These are phyloP conservation scores for Mycena rosella DNA, from an alignment of 768 basidiomycete genomes.

Conservation along the genomic window DNA sequence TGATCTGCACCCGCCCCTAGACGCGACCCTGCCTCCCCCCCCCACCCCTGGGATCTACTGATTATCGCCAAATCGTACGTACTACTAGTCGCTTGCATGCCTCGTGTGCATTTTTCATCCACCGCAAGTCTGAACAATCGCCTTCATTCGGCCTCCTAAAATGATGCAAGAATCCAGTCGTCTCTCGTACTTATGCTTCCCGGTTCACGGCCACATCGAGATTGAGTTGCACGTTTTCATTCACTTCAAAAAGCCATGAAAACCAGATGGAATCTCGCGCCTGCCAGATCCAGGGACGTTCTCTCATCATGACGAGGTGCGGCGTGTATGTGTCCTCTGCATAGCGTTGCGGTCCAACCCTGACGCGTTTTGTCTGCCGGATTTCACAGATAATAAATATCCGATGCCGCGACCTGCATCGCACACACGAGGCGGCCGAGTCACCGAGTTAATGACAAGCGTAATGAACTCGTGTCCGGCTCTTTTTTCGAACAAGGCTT, in stretches of 20 bases:
- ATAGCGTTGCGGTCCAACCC: slow-evolving; percentile 24
- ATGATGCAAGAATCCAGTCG: not conserved
- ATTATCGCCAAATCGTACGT: slow-evolving; percentile 36
- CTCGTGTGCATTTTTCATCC: slow-evolving; percentile 22
- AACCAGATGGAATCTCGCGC: slow-evolving; percentile 20
- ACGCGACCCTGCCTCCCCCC: not conserved
- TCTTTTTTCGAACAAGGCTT: slow-evolving; percentile 25
- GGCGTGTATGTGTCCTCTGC: slow-evolving; percentile 15
- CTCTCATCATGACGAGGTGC: slow-evolving; percentile 23
- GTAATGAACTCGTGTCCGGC: slow-evolving; percentile 38
- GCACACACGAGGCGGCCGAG: slow-evolving; percentile 35
- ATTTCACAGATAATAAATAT: slow-evolving; percentile 27
- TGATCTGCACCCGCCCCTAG: slow-evolving; percentile 18
- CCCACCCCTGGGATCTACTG: slow-evolving; percentile 26
- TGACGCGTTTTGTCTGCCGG: slow-evolving; percentile 29
- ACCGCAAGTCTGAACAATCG: slow-evolving; percentile 3
- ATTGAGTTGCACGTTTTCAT: slow-evolving; percentile 33
- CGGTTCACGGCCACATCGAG: slow-evolving; percentile 20
- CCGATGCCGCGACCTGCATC: slow-evolving; percentile 28
- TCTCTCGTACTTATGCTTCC: slow-evolving; percentile 18
- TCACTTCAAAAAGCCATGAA: slow-evolving; percentile 28
- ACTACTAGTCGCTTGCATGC: slow-evolving; percentile 21
- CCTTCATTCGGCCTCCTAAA: slow-evolving; percentile 11
- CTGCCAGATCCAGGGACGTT: slow-evolving; percentile 26
- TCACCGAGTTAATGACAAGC: slow-evolving; percentile 36